phyloP scores from a whole-genome alignment of 768 basidiomycete genomes.

The Auriculariales sp. region DNA sequence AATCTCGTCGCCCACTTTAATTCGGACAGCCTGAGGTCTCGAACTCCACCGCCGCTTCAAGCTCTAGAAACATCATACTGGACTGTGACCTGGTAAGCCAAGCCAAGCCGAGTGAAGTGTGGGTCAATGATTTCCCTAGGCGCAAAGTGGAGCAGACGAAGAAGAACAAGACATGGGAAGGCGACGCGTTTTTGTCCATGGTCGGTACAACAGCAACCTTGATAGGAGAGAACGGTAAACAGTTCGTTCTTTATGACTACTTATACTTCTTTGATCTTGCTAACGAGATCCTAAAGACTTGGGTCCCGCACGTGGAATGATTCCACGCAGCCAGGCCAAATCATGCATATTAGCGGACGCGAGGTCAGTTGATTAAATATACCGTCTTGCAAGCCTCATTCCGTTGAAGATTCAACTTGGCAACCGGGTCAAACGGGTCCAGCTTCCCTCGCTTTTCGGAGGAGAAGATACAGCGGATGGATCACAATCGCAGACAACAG shows the following conservation, averaged over 20 bases:
- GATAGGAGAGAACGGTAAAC: slow-evolving; percentile 8
- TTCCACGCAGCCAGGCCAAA: slow-evolving; percentile 26
- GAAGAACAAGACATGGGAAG: slow-evolving; percentile 84
- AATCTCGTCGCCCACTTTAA: not conserved
- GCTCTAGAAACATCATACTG: slow-evolving; percentile 28
- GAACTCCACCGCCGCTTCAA: slow-evolving; percentile 5
- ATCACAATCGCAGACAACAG: not conserved
- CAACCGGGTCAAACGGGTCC: slow-evolving; percentile 14
- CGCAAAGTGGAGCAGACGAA: slow-evolving; percentile 47
- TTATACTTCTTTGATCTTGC: not conserved
- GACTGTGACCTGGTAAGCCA: slow-evolving; percentile 52
- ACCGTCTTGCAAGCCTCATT: slow-evolving; percentile 34
- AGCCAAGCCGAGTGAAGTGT: not conserved
- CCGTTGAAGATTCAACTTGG: slow-evolving; percentile 26
- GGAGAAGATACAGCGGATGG: not conserved
- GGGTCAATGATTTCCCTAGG: slow-evolving; percentile 26
- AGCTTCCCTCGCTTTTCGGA: slow-evolving; percentile 1
- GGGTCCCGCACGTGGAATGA: slow-evolving; percentile 48
- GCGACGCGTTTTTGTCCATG: slow-evolving; percentile 42
- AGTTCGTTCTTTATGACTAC: slow-evolving; percentile 5
- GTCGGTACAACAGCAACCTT: slow-evolving; percentile 9
- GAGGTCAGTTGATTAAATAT: slow-evolving; percentile 33
- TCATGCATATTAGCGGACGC: slow-evolving; percentile 38
- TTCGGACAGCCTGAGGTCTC: too few species aligned
- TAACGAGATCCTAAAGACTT: slow-evolving; percentile 27